Evolutionary conservation across 2,329 filamentous ascomycete species (phyloP).

Genomic region (Geosmithia flava): DNA sequence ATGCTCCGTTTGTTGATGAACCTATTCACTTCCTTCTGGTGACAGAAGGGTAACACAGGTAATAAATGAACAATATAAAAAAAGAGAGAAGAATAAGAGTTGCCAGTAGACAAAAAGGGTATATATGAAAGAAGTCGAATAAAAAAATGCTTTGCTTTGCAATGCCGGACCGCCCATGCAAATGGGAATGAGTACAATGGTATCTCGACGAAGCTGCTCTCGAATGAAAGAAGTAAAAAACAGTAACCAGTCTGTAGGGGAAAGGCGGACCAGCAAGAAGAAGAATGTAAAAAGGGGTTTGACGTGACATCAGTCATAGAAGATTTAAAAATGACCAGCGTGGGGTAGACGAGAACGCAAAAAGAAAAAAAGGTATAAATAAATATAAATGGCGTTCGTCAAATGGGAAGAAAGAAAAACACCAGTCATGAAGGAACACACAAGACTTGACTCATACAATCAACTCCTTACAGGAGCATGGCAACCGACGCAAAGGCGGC

Average conservation of each 20-base stretch:
- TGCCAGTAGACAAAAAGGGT: background rate
- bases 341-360: background rate
- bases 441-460: background rate
- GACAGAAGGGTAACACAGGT: background rate
- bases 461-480: conserved; percentile 9
- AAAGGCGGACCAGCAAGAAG: background rate
- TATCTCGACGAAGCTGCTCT: background rate
- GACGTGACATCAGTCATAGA: background rate
- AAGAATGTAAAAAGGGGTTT: background rate
- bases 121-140: background rate
- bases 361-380: background rate
- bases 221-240: background rate
- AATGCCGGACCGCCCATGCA: background rate
- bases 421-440: background rate
- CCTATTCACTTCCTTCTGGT: background rate
- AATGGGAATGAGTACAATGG: background rate
- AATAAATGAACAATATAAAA: background rate
- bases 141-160: background rate
- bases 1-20: background rate
- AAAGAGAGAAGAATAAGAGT: background rate
- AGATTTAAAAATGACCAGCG: background rate
- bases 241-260: background rate
- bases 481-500: conserved; percentile 42
- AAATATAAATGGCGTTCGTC: background rate
- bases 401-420: background rate